Evolutionary conservation across 768 basidiomycete species (phyloP).

Genomic region (Pisolithus marmoratus): DNA sequence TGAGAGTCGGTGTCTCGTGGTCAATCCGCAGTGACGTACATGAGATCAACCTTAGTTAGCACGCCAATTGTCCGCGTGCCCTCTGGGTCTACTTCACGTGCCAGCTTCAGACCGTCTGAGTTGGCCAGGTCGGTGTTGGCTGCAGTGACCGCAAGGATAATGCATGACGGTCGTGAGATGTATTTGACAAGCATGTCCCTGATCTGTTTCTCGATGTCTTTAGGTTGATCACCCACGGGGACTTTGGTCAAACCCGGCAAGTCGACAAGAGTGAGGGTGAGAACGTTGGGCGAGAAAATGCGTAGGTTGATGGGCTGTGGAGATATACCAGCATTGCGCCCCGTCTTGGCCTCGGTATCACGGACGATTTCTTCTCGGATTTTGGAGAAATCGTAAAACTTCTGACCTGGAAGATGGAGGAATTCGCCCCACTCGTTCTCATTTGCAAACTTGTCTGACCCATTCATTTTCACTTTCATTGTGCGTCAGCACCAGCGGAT

Average conservation of each 20-base stretch:
- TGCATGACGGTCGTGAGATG: constrained; percentile 92
- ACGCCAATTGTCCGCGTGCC: constrained; percentile 97
- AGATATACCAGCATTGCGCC: constrained; percentile 97
- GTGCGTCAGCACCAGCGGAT: background rate
- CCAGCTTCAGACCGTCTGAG: constrained; percentile 95
- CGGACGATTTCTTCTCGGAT: constrained; percentile 94
- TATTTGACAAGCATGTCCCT: constrained; percentile 94
- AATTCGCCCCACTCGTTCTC: constrained; percentile 99
- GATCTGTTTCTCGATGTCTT: constrained; percentile 97
- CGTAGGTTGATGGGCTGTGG: constrained; percentile 96
- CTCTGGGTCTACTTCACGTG: constrained; percentile 95
- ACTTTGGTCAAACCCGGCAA: constrained; percentile 94
- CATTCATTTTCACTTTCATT: constrained; percentile 30
- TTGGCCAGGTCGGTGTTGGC: constrained; percentile 98
- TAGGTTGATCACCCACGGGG: constrained; percentile 93
- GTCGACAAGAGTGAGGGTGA: constrained; percentile 96
- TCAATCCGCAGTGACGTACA: constrained; percentile 49
- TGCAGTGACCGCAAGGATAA: constrained; percentile 92
- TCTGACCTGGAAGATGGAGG: constrained; percentile 91
- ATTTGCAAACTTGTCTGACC: constrained; percentile 73
- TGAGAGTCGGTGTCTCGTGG: constrained; percentile 4
- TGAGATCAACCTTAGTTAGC: constrained; percentile 95
- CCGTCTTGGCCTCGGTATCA: constrained; percentile 98
- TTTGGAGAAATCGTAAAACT: constrained; percentile 97
- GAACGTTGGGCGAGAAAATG: constrained; percentile 94